Conservation (phyloP, 768 basidiomycete species). For the Lentinula raphanica region DNA sequence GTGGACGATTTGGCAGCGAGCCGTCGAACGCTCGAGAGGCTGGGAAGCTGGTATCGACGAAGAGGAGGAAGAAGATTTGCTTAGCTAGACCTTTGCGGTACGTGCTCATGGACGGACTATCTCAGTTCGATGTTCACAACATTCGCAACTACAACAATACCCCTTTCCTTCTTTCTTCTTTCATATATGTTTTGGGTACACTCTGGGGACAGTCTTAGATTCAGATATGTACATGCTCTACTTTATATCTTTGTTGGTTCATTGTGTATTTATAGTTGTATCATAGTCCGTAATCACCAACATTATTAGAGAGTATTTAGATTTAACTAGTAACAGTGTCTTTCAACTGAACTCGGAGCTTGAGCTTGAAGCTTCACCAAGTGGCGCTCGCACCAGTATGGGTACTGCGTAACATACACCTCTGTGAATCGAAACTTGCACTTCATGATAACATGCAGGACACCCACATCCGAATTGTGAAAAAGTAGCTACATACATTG, state of each 20-base stretch:
- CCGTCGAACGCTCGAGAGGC: slow-evolving; percentile 74
- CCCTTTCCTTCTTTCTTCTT: too few relatives aligned
- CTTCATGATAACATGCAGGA: not conserved
- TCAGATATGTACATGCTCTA: not conserved
- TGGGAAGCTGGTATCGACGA: slow-evolving; percentile 49
- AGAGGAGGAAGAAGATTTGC: not conserved
- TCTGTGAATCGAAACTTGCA: too few relatives aligned
- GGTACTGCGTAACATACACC: too few relatives aligned
- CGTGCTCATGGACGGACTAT: not conserved
- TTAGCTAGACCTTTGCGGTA: not conserved
- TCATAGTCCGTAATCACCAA: not conserved
- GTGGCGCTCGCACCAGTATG: too few relatives aligned
- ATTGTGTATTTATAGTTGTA: not conserved
- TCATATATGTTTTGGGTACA: slow-evolving; percentile 1
- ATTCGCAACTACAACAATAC: not conserved
- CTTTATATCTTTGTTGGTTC: not conserved
- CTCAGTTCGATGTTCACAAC: not conserved
- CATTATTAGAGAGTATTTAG: not conserved
- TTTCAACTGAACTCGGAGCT: too few relatives aligned
- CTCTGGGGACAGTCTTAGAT: not conserved
- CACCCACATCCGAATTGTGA: not conserved
- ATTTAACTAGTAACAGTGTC: too few relatives aligned
- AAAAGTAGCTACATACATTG: not conserved
- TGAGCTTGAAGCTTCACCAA: too few relatives aligned
- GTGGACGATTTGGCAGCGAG: slow-evolving; percentile 83